Conservation (phyloP, 441 rosid species). For the Brassica balearica region DNA sequence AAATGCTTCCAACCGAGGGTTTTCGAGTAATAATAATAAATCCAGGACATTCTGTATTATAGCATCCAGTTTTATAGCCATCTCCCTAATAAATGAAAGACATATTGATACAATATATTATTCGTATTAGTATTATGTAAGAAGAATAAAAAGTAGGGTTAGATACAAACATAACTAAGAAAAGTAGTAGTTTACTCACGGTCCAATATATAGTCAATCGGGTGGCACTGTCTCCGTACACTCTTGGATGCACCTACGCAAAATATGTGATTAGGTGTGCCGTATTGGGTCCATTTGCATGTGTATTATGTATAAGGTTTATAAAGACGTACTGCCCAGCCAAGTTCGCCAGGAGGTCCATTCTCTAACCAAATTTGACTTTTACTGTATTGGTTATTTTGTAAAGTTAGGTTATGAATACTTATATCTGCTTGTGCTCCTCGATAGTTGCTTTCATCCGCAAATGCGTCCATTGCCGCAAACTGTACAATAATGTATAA, state of each 20-base stretch:
- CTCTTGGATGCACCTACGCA: conserved; percentile 20
- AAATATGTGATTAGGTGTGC: background rate
- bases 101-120: background rate
- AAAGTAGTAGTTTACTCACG: conserved; percentile 4
- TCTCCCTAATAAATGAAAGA: conserved; percentile 6
- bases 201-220: conserved; percentile 36
- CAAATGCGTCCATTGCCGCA: conserved; percentile 1
- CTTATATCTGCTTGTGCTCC: conserved; percentile 27
- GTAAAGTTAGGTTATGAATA: conserved; percentile 2
- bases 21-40: conserved; percentile 15
- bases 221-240: conserved; percentile 14
- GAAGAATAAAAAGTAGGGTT: background rate
- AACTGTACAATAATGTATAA: conserved; percentile 10
- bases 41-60: conserved; percentile 22
- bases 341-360: conserved; percentile 24
- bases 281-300: background rate
- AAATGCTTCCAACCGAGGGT: background rate
- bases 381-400: background rate
- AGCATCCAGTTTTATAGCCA: conserved; percentile 27
- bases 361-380: conserved; percentile 36
- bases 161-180: background rate
- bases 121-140: background rate
- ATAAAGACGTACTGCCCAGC: conserved; percentile 26
- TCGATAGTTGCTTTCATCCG: conserved; percentile 16
- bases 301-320: conserved; percentile 5